These are phyloP conservation scores for Coemansia sp. DNA, from an alignment of 192 early-diverging fungal genomes.

Conservation along the genomic window DNA sequence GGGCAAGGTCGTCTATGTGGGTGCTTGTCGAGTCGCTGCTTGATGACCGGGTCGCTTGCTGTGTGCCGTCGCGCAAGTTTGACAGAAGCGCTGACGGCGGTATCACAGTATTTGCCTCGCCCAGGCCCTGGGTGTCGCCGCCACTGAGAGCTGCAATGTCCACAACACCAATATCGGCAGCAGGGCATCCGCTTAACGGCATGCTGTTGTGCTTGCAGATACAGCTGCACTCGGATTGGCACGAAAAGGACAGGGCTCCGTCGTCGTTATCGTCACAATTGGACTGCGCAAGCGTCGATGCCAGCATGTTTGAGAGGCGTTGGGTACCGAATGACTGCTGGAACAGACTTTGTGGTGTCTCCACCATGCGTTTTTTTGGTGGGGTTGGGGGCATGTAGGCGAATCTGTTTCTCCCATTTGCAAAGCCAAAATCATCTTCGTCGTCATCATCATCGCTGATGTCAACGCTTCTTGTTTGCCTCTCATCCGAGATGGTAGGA, in stretches of 20 bases:
- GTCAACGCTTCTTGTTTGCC: neutral
- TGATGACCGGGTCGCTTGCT: slow-evolving; percentile 1
- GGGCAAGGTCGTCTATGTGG: neutral
- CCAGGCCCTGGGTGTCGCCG: neutral
- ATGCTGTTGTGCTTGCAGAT: neutral
- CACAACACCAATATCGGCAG: neutral
- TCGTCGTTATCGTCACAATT: neutral
- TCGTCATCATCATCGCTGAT: neutral
- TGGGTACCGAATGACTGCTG: neutral
- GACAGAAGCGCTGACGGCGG: neutral
- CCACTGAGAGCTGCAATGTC: slow-evolving; percentile 6
- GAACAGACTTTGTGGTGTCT: neutral
- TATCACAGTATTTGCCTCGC: neutral
- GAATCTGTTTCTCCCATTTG: neutral
- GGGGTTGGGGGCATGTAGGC: slow-evolving; percentile 3
- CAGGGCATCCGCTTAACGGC: neutral
- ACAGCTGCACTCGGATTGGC: neutral
- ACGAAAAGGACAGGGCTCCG: neutral
- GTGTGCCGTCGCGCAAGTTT: neutral
- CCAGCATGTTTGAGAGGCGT: neutral
- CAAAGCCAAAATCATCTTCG: neutral
- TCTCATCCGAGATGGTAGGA: neutral
- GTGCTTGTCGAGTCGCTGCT: neutral
- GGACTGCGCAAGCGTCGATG: slow-evolving; percentile 4
- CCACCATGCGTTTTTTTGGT: neutral